Base-by-base conservation (phyloP, 106 monocot species). In the Platanthera zijinensis region DNA sequence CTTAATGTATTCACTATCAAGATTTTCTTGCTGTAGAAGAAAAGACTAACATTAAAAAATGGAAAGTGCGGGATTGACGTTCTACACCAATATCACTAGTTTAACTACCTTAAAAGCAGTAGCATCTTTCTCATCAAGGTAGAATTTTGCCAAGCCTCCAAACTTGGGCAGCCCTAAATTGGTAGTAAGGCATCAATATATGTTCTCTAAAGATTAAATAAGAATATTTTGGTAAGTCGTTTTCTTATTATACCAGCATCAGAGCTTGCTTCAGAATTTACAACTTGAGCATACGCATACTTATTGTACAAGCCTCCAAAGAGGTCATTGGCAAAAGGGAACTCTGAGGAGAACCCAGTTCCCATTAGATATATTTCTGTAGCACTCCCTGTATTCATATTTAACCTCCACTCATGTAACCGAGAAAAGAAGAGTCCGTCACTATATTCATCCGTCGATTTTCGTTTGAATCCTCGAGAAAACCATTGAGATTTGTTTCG, bases 331-430 rank as follows among this genome's bases (percentile, higher is more conserved):
- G 83, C 79, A 73, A 86, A 46, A 7, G 85, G 85, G 53, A 89
- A 79, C 1, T 85, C 84, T 8, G 77, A 12, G 0, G 85, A 81
- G n/a, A 79, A 73, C 10, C 85, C 83, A 21, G 19, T 72, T 57
- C 81, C 85, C 12, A 74, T 84, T 50, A 89, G 73, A 77, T 81
- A 77, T 74, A 76, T 79, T 72, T 80, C 83, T 51, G n/a, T 74
- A 10, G 77, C 83, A 69, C 14, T 56, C 2, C 81, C 79, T 5
- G 78, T 89, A 8, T 63, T 78, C 79, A 86, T 78, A 74, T 89
- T 81, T 57, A 89, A 77, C 47, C 83, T 81, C 89, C 89, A 89
- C 54, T 86, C 81, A 52, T 84, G 79, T 19, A 79, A 46, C n/a
- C 89, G 84, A 50, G 79, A 62, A 25, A 79, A 57, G 13, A 86